Base-by-base conservation (phyloP, 768 basidiomycete species). In the Serendipita vermifera region DNA sequence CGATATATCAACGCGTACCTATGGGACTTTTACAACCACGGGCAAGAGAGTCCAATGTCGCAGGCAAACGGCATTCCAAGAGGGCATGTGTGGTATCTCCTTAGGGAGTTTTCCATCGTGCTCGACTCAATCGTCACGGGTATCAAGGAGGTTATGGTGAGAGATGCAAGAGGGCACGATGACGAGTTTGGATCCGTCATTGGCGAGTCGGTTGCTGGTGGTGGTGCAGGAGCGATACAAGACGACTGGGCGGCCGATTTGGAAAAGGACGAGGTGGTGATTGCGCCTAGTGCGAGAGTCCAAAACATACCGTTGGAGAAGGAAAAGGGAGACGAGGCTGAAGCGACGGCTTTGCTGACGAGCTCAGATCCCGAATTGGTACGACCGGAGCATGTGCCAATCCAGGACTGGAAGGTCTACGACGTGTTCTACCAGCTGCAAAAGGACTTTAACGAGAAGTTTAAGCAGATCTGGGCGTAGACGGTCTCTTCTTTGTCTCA, bases 11-110 rank as follows among this genome's bases (percentile, higher is more conserved):
- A 85, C 58, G 83, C 80, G 0, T 83, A 83, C 61, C 64, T 85
- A 14, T 68, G 77, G 40, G 85, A 87, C 62, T 87, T 84, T 66
- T 84, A 76, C 63, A 73, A 64, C 0, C 85, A 86, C 57, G 85
- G 83, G 0, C 80, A 81, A 62, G 67, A 70, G 5, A 62, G 66
- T 2, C 69, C 77, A 1, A 64, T 84, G 32, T 70, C 68, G 9
- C 59, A 59, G 0, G 78, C 79, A 3, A 83, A 84, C 53, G 78
- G 73, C 1, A 79, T 83, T 38, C 68, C 81, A n/a, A 64, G 67
- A 3, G 80, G 79, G 6, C 81, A 83, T 24, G 59, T 83, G n/a
- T 83, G 82, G 81, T 83, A 76, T 64, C 59, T 75, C 4, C 69
- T 85, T 27, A 68, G 84, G 60, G 80, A 81, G 39, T 84, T 84